phyloP scores from a whole-genome alignment of 805 yeast species.

The Monosporozyma aerobia region DNA sequence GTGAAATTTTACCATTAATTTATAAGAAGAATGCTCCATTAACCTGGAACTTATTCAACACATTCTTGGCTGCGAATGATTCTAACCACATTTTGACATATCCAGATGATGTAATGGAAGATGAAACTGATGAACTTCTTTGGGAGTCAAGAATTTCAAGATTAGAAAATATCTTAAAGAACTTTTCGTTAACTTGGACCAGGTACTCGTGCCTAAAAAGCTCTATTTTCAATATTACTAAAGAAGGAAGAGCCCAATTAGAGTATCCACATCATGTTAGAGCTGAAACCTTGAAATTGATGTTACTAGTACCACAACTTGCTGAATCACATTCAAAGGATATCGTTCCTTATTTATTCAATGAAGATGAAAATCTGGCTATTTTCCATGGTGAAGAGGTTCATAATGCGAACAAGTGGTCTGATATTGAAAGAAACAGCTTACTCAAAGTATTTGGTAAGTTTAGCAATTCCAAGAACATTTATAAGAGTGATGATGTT shows the following conservation, averaged over 20 bases:
- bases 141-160: conserved; percentile 43
- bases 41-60: conserved; percentile 48
- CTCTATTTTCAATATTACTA: conserved; percentile 34
- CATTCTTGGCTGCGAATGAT: conserved; percentile 27
- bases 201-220: conserved; percentile 29
- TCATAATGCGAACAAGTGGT: conserved; percentile 30
- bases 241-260: conserved; percentile 31
- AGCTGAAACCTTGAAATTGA: conserved; percentile 46
- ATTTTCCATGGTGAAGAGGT: conserved; percentile 7
- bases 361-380: conserved; percentile 18
- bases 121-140: conserved; percentile 4
- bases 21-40: conserved; percentile 33
- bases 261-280: conserved; percentile 41
- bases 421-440: conserved; percentile 44
- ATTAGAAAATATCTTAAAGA: conserved; percentile 34
- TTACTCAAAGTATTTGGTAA: conserved; percentile 53
- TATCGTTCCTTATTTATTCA: conserved; percentile 51
- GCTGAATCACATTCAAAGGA: conserved; percentile 56
- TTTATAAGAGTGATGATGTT: conserved; percentile 45
- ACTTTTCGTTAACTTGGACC: conserved; percentile 21
- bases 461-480: conserved; percentile 54
- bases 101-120: conserved; percentile 10
- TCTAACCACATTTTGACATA: conserved; percentile 12
- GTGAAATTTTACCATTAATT: conserved; percentile 47
- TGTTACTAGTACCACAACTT: conserved; percentile 49